Evolutionary conservation across 176 grass and related monocot species (phyloP).

Genomic region (Avena atlantica): DNA sequence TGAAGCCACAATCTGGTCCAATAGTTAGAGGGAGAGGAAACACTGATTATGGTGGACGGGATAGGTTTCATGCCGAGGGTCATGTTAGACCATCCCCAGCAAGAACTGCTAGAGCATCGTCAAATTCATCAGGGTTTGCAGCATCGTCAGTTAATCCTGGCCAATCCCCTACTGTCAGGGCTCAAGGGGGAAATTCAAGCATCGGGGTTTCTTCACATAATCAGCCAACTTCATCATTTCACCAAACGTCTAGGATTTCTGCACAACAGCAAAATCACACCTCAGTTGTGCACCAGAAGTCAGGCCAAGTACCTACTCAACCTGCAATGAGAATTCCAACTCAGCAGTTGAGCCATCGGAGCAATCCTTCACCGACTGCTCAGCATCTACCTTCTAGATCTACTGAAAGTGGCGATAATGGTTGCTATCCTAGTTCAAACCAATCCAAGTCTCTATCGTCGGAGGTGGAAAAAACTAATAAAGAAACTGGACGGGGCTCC

Average conservation of each 20-base stretch:
- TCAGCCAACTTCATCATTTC: constrained; percentile 47
- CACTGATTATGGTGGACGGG: constrained; percentile 53
- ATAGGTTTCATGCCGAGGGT: constrained; percentile 59
- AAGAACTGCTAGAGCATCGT: constrained; percentile 20
- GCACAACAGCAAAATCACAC: constrained; percentile 54
- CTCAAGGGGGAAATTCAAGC: constrained; percentile 58
- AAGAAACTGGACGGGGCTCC: constrained; percentile 64
- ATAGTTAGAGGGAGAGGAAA: constrained; percentile 51
- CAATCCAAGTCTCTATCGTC: constrained; percentile 47
- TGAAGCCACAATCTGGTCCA: constrained; percentile 58
- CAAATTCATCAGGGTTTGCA: constrained; percentile 54
- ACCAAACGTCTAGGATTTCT: constrained; percentile 59
- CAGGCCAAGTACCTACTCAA: constrained; percentile 53
- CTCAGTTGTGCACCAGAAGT: constrained; percentile 57
- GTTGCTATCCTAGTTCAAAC: constrained; percentile 60
- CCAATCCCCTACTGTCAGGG: constrained; percentile 50
- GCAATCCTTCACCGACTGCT: constrained; percentile 48
- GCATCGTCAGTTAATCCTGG: constrained; percentile 43
- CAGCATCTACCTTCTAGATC: constrained; percentile 51
- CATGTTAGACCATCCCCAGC: constrained; percentile 48
- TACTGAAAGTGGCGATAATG: constrained; percentile 59
- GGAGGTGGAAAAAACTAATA: constrained; percentile 53
- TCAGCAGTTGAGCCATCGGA: constrained; percentile 53
- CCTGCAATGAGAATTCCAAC: constrained; percentile 46
- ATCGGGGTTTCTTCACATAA: constrained; percentile 48